Conservation (phyloP, 495 filamentous ascomycete genomes). For the Parachaetomium inaequale region DNA sequence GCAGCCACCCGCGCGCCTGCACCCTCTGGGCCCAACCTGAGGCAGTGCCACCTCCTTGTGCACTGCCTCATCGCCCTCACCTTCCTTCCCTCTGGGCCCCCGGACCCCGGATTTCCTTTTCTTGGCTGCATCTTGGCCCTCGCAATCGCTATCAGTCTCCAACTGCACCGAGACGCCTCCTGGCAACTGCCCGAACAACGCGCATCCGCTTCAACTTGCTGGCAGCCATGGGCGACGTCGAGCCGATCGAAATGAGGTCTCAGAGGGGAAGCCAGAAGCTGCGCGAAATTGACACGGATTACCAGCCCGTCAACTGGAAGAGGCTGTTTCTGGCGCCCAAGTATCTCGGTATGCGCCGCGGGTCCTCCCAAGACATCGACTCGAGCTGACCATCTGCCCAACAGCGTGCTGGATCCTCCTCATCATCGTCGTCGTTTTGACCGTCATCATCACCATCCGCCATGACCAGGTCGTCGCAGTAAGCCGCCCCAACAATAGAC, state of each 20-base stretch:
- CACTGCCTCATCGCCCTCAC: background rate
- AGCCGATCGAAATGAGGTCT: conserved; percentile 4
- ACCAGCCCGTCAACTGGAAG: conserved; percentile 27
- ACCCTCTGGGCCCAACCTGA: background rate
- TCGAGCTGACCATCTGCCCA: background rate
- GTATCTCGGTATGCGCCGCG: conserved; percentile 18
- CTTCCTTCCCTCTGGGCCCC: too few species aligned
- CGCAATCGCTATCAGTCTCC: too few species aligned
- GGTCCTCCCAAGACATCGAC: background rate
- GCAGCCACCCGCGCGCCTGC: background rate
- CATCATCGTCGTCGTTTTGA: conserved; percentile 19
- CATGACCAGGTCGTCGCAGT: conserved; percentile 26
- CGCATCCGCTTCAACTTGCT: background rate
- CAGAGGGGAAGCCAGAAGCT: background rate
- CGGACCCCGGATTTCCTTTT: too few species aligned
- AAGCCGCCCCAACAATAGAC: background rate
- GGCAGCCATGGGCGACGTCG: background rate
- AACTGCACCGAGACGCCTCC: too few species aligned
- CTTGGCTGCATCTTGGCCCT: too few species aligned
- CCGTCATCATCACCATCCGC: conserved; percentile 18
- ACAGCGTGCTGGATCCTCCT: conserved; percentile 18
- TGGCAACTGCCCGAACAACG: background rate
- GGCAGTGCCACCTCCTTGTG: background rate
- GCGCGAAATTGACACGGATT: conserved; percentile 15
- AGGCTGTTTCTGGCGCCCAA: conserved; percentile 21